Evolutionary conservation across 345 rosid species (phyloP).

Genomic region (Microcos paniculata): DNA sequence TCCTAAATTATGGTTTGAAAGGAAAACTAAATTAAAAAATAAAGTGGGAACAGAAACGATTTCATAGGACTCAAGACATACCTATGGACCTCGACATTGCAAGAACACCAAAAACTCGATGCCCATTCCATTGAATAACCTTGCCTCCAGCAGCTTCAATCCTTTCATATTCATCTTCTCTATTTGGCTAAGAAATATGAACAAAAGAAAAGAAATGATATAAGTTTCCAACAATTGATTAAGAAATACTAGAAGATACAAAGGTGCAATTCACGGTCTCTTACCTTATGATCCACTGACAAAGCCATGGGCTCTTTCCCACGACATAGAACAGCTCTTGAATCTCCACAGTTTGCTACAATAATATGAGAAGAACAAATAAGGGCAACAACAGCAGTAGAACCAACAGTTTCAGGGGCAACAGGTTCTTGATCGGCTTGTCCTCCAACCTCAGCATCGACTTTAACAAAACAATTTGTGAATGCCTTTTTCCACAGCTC

Average conservation of each 20-base stretch:
- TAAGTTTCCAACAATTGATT: background rate
- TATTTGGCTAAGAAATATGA: slow-evolving; percentile 67
- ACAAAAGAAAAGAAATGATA: background rate
- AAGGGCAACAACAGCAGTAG: slow-evolving; percentile 88
- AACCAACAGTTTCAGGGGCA: slow-evolving; percentile 97
- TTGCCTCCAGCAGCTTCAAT: slow-evolving; percentile 97
- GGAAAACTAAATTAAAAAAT: background rate
- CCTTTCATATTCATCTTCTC: slow-evolving; percentile 93
- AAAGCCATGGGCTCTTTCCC: slow-evolving; percentile 91
- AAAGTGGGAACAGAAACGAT: background rate
- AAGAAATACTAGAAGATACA: slow-evolving; percentile 3
- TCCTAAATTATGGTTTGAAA: slow-evolving; percentile 8
- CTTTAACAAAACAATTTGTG: slow-evolving; percentile 66
- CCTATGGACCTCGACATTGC: slow-evolving; percentile 99
- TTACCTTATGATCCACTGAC: slow-evolving; percentile 94
- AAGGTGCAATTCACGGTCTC: slow-evolving; percentile 2
- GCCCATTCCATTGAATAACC: slow-evolving; percentile 97
- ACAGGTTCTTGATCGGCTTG: slow-evolving; percentile 48
- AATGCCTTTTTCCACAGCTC: slow-evolving; percentile 82
- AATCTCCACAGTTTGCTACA: slow-evolving; percentile 95
- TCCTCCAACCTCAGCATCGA: slow-evolving; percentile 84
- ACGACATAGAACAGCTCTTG: slow-evolving; percentile 92
- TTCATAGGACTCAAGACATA: slow-evolving; percentile 27
- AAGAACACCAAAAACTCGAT: slow-evolving; percentile 95
- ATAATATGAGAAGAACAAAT: slow-evolving; percentile 83